Conservation (phyloP, 1,139 yeast genomes). For the Candida pseudoviswanathii region DNA sequence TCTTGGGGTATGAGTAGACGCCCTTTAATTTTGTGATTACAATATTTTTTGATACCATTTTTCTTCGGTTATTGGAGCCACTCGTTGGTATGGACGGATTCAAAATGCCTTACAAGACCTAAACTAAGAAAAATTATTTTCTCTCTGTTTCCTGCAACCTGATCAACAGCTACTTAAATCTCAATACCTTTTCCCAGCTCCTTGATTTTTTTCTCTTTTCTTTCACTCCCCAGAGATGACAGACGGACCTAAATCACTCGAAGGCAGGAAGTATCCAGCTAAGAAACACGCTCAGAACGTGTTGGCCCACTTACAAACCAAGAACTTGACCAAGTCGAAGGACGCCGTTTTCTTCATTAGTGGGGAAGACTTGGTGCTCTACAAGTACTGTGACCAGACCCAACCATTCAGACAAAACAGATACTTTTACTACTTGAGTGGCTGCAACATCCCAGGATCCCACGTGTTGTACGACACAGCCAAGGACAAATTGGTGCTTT, state of each 20-base stretch:
- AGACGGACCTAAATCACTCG: constrained; percentile 20
- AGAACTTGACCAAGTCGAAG: constrained; percentile 19
- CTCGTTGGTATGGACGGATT: neutral
- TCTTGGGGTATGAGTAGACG: neutral
- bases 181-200: neutral
- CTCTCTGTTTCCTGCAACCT: neutral
- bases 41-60: neutral
- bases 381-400: constrained; percentile 80
- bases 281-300: constrained; percentile 65
- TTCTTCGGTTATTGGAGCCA: neutral
- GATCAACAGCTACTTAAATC: neutral
- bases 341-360: constrained; percentile 55
- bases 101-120: constrained; percentile 3
- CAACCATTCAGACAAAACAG: constrained; percentile 86
- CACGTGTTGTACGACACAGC: constrained; percentile 62
- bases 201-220: neutral
- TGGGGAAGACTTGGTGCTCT: constrained; percentile 62
- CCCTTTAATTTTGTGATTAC: neutral
- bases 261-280: constrained; percentile 67
- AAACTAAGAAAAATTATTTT: neutral
- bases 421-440: constrained; percentile 84
- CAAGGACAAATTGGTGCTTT: constrained; percentile 62
- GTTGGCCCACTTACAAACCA: constrained; percentile 39
- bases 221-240: constrained; percentile 10
- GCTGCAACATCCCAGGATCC: constrained; percentile 81